Evolutionary conservation across 106 monocot genomes (phyloP), one percentile per base, ranked within the genome.

Genomic region (Iris macrosiphon): DNA sequence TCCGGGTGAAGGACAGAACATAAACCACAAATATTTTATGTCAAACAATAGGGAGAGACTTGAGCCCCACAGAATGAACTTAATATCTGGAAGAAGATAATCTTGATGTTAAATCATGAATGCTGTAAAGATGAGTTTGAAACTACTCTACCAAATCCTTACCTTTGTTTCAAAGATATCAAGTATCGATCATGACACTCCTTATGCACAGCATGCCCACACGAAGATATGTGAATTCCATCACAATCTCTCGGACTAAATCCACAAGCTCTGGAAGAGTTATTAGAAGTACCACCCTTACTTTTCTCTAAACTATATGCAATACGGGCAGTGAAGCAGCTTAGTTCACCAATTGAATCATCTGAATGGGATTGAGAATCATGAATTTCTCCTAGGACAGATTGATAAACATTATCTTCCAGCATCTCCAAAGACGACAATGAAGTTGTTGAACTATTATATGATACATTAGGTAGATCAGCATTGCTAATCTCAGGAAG

Each of bases 191-290:
- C 83, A 77, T 86, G 77, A 40, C 95, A 96, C 22, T 96, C 86
- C 56, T 72, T 85, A 72, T 96, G 95, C 35, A 96, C 80, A 68
- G 77, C 86, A 75, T 96, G 95, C 44, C 89, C 82, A 74, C 95
- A 96, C 23, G 95, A 86, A 25, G 95, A 90, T 41, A 96, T 82
- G 54, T 96, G 77, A 49, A 96, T 78, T 56, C 95, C 95, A 61
- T 90, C 89, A 86, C 89, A 89, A 68, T 83, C 74, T 33, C 30
- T 55, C 0, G 77, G 89, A 39, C 76, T 71, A 82, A 86, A 71
- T 41, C 69, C 44, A 45, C 23, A 52, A 24, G 15, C 31, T 47
- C 40, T 61, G 19, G n/a, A 68, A 57, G 64, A 35, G 17, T 37
- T 61, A 3, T 75, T 67, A 15, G 67, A 65, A 54, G 40, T n/a